These are phyloP conservation scores for Abelmoschus esculentus DNA, from an alignment of 345 rosid genomes.

Conservation along the genomic window DNA sequence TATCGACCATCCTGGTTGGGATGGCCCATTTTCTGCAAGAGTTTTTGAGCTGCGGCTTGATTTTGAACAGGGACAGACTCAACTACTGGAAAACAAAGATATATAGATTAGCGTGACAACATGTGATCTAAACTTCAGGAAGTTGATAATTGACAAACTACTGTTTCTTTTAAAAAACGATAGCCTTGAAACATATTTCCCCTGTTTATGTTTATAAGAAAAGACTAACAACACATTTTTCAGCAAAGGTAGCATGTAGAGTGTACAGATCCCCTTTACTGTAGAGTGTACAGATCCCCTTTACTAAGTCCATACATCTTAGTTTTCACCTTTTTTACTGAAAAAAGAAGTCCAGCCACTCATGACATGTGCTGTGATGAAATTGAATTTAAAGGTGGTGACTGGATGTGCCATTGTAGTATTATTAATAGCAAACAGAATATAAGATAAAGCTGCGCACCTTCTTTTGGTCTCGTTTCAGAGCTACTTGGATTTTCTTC, in stretches of 20 bases:
- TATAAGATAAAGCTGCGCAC: slow-evolving; percentile 25
- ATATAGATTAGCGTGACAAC: background rate
- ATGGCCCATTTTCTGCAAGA: slow-evolving; percentile 69
- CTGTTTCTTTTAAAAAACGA: background rate
- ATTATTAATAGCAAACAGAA: background rate
- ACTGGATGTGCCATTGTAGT: background rate
- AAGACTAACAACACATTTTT: background rate
- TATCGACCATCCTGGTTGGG: slow-evolving; percentile 30
- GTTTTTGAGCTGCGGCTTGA: slow-evolving; percentile 89
- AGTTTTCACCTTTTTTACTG: background rate
- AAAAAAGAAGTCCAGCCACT: background rate
- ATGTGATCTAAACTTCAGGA: background rate
- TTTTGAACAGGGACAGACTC: slow-evolving; percentile 73
- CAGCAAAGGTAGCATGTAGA: background rate
- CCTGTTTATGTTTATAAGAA: background rate
- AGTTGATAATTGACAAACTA: background rate
- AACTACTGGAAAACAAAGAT: slow-evolving; percentile 35
- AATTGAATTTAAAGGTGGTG: background rate
- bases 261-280: background rate
- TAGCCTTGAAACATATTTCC: background rate
- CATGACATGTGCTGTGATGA: background rate
- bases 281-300: background rate
- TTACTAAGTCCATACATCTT: background rate
- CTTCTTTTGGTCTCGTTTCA: slow-evolving; percentile 65
- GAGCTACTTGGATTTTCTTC: slow-evolving; percentile 54